A percentile compares a stretch with the other conserved stretches of the same genome.
Evolutionary conservation across 768 basidiomycete genomes (phyloP).

Genomic region (Phanerochaete sordida): DNA sequence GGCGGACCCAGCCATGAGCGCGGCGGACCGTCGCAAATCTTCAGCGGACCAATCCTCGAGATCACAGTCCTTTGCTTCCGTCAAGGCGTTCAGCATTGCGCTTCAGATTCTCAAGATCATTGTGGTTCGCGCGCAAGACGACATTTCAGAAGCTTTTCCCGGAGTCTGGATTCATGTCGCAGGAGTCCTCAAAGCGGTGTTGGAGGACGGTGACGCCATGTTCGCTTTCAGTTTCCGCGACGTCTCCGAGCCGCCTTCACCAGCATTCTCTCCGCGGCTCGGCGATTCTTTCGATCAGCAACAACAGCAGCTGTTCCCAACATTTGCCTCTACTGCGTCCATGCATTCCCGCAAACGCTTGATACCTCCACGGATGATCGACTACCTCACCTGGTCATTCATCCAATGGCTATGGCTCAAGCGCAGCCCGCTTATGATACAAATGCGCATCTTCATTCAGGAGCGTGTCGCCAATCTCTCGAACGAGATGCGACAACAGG

Average conservation of each 20-base stretch:
- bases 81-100: slow-evolving; percentile 39
- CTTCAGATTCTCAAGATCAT: slow-evolving; percentile 69
- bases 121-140: slow-evolving; percentile 57
- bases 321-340: slow-evolving; percentile 17
- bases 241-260: slow-evolving; percentile 47
- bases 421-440: slow-evolving; percentile 59
- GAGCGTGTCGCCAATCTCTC: slow-evolving; percentile 59
- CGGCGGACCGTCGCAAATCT: slow-evolving; percentile 52
- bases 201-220: slow-evolving; percentile 58
- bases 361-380: slow-evolving; percentile 52
- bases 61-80: slow-evolving; percentile 15
- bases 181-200: slow-evolving; percentile 42
- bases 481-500: slow-evolving; percentile 39
- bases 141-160: slow-evolving; percentile 50
- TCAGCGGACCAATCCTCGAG: slow-evolving; percentile 37
- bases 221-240: slow-evolving; percentile 48
- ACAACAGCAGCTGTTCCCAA: slow-evolving; percentile 17
- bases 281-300: slow-evolving; percentile 15
- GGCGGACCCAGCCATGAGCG: slow-evolving; percentile 18
- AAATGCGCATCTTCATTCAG: slow-evolving; percentile 62
- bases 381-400: slow-evolving; percentile 72
- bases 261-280: slow-evolving; percentile 42
- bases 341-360: slow-evolving; percentile 25
- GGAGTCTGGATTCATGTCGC: slow-evolving; percentile 66
- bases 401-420: slow-evolving; percentile 63